These are phyloP conservation scores for Schoenoplectus tabernaemontani DNA, from an alignment of 202 grass and related monocot species.

Conservation along the genomic window DNA sequence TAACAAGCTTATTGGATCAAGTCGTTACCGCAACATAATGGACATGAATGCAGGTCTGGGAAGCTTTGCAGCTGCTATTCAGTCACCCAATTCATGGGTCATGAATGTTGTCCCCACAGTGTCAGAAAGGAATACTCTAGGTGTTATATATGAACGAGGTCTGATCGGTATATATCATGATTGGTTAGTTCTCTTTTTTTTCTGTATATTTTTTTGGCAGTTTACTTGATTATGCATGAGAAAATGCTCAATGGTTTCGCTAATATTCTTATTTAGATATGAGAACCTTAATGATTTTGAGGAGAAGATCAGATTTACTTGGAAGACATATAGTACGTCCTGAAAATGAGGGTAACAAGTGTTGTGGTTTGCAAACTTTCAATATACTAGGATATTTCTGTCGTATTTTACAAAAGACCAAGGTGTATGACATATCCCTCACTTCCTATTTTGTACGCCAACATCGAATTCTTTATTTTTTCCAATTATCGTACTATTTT, in stretches of 20 bases:
- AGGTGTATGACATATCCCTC: background rate
- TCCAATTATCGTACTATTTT: background rate
- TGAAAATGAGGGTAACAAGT: background rate
- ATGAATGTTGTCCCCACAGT: conserved; percentile 80
- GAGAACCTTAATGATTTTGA: background rate
- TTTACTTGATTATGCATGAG: background rate
- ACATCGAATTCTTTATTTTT: background rate
- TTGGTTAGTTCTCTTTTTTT: conserved; percentile 38
- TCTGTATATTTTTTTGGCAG: conserved; percentile 10
- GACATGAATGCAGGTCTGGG: conserved; percentile 95
- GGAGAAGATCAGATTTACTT: background rate
- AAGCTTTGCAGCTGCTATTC: conserved; percentile 64
- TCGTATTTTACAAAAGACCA: background rate
- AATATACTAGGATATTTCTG: background rate
- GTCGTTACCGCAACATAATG: conserved; percentile 80
- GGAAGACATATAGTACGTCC: background rate
- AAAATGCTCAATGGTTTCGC: background rate
- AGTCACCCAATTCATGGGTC: conserved; percentile 63
- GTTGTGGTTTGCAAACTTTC: background rate
- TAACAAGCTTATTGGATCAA: conserved; percentile 62
- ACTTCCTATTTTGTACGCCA: background rate
- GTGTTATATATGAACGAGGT: conserved; percentile 84
- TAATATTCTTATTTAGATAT: conserved; percentile 9
- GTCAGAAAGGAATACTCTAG: conserved; percentile 49
- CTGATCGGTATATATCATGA: conserved; percentile 94